Evolutionary conservation across 352 stramenopile species (phyloP).

Genomic region (Phytophthora pluvialis): DNA sequence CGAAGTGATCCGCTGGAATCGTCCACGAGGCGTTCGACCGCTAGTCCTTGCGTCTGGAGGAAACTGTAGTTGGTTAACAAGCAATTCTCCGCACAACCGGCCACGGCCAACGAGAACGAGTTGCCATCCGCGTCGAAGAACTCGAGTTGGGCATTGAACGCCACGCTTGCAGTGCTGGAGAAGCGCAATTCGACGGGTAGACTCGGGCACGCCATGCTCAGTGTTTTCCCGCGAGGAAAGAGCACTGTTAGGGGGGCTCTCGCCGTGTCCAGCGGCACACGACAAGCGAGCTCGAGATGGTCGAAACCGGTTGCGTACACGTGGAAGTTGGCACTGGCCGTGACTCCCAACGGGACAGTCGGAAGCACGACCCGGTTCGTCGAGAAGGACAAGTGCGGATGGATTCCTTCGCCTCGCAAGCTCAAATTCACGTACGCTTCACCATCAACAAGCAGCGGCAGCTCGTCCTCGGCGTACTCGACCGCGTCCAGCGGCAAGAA

Average conservation of each 20-base stretch:
- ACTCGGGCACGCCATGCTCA: constrained; percentile 83
- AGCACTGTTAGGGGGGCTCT: constrained; percentile 83
- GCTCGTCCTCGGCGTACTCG: constrained; percentile 80
- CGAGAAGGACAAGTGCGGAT: constrained; percentile 93
- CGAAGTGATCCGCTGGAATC: constrained; percentile 6
- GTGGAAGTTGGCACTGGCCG: constrained; percentile 64
- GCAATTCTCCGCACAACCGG: constrained; percentile 92
- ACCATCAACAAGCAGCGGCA: constrained; percentile 75
- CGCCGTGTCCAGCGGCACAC: constrained; percentile 73
- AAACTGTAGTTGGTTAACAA: constrained; percentile 92
- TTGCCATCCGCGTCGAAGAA: constrained; percentile 94
- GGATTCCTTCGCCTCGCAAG: constrained; percentile 85
- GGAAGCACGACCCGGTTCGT: constrained; percentile 87
- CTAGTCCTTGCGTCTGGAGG: constrained; percentile 51
- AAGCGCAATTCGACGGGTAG: constrained; percentile 91
- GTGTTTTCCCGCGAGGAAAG: constrained; percentile 90
- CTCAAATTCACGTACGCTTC: constrained; percentile 86
- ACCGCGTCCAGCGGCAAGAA: constrained; percentile 84
- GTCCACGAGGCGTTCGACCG: constrained; percentile 12
- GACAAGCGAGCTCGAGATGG: constrained; percentile 88
- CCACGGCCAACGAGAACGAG: constrained; percentile 83
- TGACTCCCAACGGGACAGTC: constrained; percentile 89
- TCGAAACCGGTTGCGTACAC: constrained; percentile 93
- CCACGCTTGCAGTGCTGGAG: constrained; percentile 81
- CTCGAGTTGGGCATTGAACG: constrained; percentile 92